Conservation (phyloP, 208 protist species). For the Trypanosoma congolense region DNA sequence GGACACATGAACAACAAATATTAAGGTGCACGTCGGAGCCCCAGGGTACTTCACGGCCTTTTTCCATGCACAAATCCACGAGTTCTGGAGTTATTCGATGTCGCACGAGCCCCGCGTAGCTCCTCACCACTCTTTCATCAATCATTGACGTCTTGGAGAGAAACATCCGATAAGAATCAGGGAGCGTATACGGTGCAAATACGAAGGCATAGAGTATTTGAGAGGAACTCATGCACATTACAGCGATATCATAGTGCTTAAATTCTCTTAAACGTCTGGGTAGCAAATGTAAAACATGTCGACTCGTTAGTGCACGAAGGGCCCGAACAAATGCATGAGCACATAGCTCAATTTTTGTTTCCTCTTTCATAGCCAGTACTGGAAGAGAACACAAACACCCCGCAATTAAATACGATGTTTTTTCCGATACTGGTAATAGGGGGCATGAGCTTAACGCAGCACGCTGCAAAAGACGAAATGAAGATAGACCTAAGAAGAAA, state of each 20-base stretch:
- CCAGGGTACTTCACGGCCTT: constrained; percentile 17
- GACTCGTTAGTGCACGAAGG: constrained; percentile 52
- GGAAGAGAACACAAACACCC: constrained; percentile 68
- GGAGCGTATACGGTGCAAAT: constrained; percentile 71
- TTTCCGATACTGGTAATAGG: constrained; percentile 30
- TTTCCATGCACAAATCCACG: constrained; percentile 51
- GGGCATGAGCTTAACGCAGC: constrained; percentile 25
- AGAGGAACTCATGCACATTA: constrained; percentile 70
- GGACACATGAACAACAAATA: constrained; percentile 38
- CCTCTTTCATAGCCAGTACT: constrained; percentile 66
- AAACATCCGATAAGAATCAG: constrained; percentile 70
- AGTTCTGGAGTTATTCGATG: constrained; percentile 58
- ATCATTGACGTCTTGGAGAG: constrained; percentile 54
- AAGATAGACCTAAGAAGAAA: constrained; percentile 64
- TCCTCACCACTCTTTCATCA: constrained; percentile 55
- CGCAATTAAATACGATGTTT: constrained; percentile 37
- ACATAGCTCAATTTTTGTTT: constrained; percentile 67
- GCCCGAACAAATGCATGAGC: constrained; percentile 76
- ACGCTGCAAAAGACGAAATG: constrained; percentile 60
- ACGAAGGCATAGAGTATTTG: constrained; percentile 76
- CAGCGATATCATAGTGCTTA: constrained; percentile 71
- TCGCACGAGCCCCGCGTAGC: constrained; percentile 55
- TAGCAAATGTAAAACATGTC: constrained; percentile 54
- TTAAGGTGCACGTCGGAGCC: constrained; percentile 23
- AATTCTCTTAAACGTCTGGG: constrained; percentile 49